A percentile compares a stretch with the other conserved stretches of the same genome.
Evolutionary conservation across 495 filamentous ascomycete genomes (phyloP).

Genomic region (Penicillium fimorum): DNA sequence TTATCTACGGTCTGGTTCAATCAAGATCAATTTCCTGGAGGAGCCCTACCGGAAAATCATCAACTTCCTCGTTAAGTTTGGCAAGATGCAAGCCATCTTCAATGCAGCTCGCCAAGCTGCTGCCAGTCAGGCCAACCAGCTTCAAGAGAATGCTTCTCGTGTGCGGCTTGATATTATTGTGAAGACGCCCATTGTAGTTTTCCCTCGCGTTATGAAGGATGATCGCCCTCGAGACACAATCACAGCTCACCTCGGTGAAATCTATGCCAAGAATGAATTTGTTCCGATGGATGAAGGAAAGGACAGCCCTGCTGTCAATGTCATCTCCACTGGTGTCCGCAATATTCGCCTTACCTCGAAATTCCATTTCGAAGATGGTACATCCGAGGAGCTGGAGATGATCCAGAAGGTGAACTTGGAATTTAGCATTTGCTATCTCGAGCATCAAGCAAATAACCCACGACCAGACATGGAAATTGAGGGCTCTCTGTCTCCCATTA

Average conservation of each 20-base stretch:
- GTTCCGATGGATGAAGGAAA: constrained; percentile 71
- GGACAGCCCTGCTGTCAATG: constrained; percentile 75
- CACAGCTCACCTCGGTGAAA: constrained; percentile 93
- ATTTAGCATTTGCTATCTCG: constrained; percentile 85
- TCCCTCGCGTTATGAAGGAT: constrained; percentile 67
- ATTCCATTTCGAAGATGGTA: constrained; percentile 73
- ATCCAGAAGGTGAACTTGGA: constrained; percentile 94
- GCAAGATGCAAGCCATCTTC: constrained; percentile 98
- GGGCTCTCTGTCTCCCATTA: constrained; percentile 87
- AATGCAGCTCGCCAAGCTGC: constrained; percentile 94
- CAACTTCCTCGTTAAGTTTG: constrained; percentile 95
- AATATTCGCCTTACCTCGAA: constrained; percentile 88
- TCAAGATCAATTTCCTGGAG: constrained; percentile 94
- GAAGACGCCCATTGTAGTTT: constrained; percentile 93
- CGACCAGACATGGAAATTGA: constrained; percentile 90
- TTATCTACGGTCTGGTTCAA: constrained; percentile 82
- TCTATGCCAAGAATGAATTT: constrained; percentile 93
- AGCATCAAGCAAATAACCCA: constrained; percentile 73
- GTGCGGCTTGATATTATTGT: constrained; percentile 92
- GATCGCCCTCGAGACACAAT: constrained; percentile 73
- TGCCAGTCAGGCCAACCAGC: constrained; percentile 87
- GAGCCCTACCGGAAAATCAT: constrained; percentile 98
- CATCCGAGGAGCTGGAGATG: constrained; percentile 85
- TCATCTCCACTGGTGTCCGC: constrained; percentile 85
- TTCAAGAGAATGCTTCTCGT: constrained; percentile 83